Base-by-base conservation (phyloP, 2,329 filamentous ascomycete species). In the Verticillium nubilum region DNA sequence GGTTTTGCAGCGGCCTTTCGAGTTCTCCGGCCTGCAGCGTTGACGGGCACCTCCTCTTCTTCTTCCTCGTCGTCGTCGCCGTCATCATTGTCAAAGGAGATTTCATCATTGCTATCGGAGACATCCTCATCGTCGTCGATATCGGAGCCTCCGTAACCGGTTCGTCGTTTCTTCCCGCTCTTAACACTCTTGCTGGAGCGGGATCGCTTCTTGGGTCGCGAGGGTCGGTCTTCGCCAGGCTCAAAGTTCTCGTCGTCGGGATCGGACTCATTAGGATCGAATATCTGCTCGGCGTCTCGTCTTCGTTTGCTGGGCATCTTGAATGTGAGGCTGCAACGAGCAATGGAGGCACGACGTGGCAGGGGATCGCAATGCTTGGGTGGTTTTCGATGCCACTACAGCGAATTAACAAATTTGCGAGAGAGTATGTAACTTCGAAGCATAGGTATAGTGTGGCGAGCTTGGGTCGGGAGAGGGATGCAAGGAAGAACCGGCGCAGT, bases 221-320 rank as follows among this genome's bases (percentile, higher is more conserved):
- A 73, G 17, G 80, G 74, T 29, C 75, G 73, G 27, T 73, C 76
- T 64, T 80, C 78, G 17, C 72, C 69, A 17, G 85, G 85, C 60
- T 86, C 81, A 67, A 88, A 89, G 70, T 87, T 87, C 64, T 86
- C 84, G 68, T 89, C 86, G 56, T 86, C 81, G 2, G 86, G 78
- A 65, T 89, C 86, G 56, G 86, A 88, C 68, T 86, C 82, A 70
- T 87, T 88, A 3, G 83, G 84, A 70, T 89, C 86, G 65, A 88
- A 88, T 37, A 50, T 25, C 58, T 79, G 78, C 63, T 85, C 80
- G 59, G 85, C 73, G 60, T 78, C 78, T 63, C 80, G 76, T 78
- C 87, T 88, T 58, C 86, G 76, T 70, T 86, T 86, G 59, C 70
- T 64, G n/a, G 73, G 69, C 78, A 80, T 80, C 29, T 65, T 73